A percentile compares a stretch with the other conserved stretches of the same genome.
phyloP scores from a whole-genome alignment of 768 basidiomycete genomes.

The Rickenella mellea region DNA sequence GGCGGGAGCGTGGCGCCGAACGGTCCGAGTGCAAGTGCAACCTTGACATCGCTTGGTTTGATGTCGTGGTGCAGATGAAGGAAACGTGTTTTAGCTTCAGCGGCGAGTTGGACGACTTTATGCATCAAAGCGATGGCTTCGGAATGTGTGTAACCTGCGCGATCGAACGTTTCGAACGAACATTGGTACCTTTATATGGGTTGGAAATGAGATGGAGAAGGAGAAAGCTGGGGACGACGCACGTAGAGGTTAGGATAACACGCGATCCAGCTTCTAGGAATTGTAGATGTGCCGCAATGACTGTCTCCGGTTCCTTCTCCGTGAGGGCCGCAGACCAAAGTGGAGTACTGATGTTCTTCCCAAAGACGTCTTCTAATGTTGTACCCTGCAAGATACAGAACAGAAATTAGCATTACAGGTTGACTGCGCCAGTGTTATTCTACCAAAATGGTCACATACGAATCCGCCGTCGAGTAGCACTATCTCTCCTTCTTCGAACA shows the following conservation, averaged over 20 bases:
- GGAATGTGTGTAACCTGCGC: constrained; percentile 35
- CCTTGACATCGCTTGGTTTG: constrained; percentile 22
- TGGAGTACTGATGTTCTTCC: constrained; percentile 38
- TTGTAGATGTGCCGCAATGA: constrained; percentile 49
- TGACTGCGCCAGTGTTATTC: constrained; percentile 6
- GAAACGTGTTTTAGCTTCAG: constrained; percentile 32
- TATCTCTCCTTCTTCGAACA: constrained; percentile 9
- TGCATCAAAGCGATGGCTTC: constrained; percentile 41
- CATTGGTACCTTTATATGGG: constrained; percentile 50
- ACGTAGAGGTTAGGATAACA: constrained; percentile 67
- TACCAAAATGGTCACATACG: constrained; percentile 20
- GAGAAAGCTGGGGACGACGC: constrained; percentile 9
- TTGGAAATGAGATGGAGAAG: background rate
- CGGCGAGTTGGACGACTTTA: constrained; percentile 42
- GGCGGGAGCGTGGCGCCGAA: constrained; percentile 59
- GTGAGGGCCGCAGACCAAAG: constrained; percentile 69
- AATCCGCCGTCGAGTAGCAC: constrained; percentile 38
- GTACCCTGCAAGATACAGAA: constrained; percentile 44
- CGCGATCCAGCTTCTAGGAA: constrained; percentile 60
- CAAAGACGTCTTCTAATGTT: constrained; percentile 43
- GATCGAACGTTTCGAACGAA: constrained; percentile 41
- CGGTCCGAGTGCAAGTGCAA: constrained; percentile 67
- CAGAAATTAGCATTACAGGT: background rate
- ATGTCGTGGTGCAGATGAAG: constrained; percentile 13
- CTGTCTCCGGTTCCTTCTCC: constrained; percentile 37